phyloP scores from a whole-genome alignment of 148 eudicot species.

The Beta vulgaris region DNA sequence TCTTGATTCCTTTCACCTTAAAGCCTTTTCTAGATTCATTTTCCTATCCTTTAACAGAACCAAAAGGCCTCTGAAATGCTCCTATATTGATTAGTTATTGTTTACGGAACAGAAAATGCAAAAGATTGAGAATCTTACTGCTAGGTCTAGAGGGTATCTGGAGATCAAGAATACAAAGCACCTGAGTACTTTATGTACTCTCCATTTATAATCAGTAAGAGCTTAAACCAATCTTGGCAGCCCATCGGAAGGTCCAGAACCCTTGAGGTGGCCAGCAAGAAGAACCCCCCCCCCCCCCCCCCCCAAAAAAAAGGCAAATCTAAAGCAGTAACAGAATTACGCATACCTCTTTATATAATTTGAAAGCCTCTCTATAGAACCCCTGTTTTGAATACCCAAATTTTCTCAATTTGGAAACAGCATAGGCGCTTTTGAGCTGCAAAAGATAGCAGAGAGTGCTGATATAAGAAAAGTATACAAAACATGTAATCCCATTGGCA shows the following conservation, averaged over 20 bases:
- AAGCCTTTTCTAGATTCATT: neutral
- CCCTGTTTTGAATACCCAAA: slow-evolving; percentile 75
- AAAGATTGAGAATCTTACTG: neutral
- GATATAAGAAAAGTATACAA: neutral
- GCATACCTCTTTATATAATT: slow-evolving; percentile 75
- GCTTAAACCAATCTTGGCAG: neutral
- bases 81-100: neutral
- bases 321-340: neutral
- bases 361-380: slow-evolving; percentile 78
- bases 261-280: neutral
- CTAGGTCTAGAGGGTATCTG: neutral
- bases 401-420: slow-evolving; percentile 72
- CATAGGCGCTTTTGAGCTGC: slow-evolving; percentile 94
- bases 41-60: neutral
- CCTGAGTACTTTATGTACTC: neutral
- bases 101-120: neutral
- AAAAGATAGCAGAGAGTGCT: slow-evolving; percentile 10
- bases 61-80: neutral
- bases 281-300: too few species aligned
- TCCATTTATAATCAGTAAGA: neutral
- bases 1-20: neutral
- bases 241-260: neutral
- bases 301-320: neutral
- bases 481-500: neutral
- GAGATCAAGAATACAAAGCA: neutral